These are phyloP conservation scores for Trichophyton simii DNA, from an alignment of 2,329 filamentous ascomycete genomes.

Conservation along the genomic window DNA sequence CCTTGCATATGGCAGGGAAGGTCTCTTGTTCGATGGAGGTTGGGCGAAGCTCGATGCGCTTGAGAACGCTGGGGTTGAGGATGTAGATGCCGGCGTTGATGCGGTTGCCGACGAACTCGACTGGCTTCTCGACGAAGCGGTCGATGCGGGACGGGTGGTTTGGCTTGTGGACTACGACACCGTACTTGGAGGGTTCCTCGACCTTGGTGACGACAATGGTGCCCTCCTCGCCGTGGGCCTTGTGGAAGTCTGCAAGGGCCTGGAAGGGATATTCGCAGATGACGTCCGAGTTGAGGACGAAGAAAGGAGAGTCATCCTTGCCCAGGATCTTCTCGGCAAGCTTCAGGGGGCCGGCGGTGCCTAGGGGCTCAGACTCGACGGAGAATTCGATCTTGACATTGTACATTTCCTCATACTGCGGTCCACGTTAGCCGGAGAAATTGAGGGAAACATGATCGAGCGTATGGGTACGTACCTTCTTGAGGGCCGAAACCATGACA, in stretches of 20 bases:
- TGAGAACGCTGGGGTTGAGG: slow-evolving; percentile 79
- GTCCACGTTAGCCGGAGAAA: neutral
- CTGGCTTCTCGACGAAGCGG: slow-evolving; percentile 97
- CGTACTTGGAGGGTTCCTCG: slow-evolving; percentile 97
- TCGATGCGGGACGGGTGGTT: slow-evolving; percentile 85
- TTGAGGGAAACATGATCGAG: no score
- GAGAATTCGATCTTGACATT: slow-evolving; percentile 95
- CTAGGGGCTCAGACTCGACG: slow-evolving; percentile 87
- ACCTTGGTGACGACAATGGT: slow-evolving; percentile 99
- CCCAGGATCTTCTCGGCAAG: slow-evolving; percentile 81
- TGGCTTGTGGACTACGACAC: slow-evolving; percentile 95
- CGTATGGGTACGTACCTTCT: slow-evolving; percentile 49
- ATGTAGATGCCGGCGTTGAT: slow-evolving; percentile 99
- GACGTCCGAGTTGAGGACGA: slow-evolving; percentile 95
- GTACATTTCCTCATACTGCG: slow-evolving; percentile 76
- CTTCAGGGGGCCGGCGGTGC: slow-evolving; percentile 90
- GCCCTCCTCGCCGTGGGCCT: slow-evolving; percentile 81
- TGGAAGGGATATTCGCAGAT: slow-evolving; percentile 97
- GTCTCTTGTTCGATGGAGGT: slow-evolving; percentile 98
- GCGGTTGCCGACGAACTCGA: slow-evolving; percentile 95
- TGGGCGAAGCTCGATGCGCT: slow-evolving; percentile 86
- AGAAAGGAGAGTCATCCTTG: slow-evolving; percentile 91
- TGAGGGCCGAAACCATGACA: slow-evolving; percentile 87
- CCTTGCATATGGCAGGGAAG: slow-evolving; percentile 84
- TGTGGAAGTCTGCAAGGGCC: slow-evolving; percentile 83